These are phyloP conservation scores for Ciborinia camelliae DNA, from an alignment of 2,329 filamentous ascomycete species.

Conservation along the genomic window DNA sequence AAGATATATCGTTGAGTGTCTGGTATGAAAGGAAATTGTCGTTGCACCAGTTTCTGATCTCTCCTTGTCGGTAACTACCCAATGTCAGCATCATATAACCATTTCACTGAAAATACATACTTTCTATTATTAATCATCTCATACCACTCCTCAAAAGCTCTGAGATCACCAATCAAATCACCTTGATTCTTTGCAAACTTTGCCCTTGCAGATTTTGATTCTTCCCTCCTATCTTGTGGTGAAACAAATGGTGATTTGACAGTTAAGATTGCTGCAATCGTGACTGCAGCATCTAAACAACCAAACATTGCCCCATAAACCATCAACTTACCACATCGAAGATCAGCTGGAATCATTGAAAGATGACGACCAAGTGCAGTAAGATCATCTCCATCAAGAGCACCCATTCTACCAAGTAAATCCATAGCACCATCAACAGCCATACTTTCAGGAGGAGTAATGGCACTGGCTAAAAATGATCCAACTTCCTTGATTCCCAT, in stretches of 20 bases:
- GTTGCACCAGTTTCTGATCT: conserved; percentile 74
- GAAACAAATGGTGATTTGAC: conserved; percentile 82
- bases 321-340: conserved; percentile 91
- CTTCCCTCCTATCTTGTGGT: conserved; percentile 77
- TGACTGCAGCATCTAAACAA: conserved; percentile 83
- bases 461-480: conserved; percentile 75
- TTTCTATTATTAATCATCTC: conserved; percentile 57
- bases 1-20: conserved; percentile 82
- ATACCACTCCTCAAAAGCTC: conserved; percentile 80
- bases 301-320: conserved; percentile 93
- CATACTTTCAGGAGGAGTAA: conserved; percentile 81
- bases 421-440: conserved; percentile 83
- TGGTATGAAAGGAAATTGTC: conserved; percentile 81
- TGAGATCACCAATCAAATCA: conserved; percentile 82
- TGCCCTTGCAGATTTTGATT: conserved; percentile 72
- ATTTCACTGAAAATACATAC: conserved; percentile 18
- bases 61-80: conserved; percentile 50
- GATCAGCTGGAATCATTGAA: conserved; percentile 90
- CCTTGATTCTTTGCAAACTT: conserved; percentile 75
- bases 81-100: conserved; percentile 20
- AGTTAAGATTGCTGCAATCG: conserved; percentile 89
- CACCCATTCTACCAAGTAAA: conserved; percentile 80
- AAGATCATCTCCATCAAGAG: conserved; percentile 78
- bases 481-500: conserved; percentile 87
- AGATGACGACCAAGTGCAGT: conserved; percentile 90